Conservation (phyloP, 371 early-diverging fungal genomes). For the Mortierella sp. region DNA sequence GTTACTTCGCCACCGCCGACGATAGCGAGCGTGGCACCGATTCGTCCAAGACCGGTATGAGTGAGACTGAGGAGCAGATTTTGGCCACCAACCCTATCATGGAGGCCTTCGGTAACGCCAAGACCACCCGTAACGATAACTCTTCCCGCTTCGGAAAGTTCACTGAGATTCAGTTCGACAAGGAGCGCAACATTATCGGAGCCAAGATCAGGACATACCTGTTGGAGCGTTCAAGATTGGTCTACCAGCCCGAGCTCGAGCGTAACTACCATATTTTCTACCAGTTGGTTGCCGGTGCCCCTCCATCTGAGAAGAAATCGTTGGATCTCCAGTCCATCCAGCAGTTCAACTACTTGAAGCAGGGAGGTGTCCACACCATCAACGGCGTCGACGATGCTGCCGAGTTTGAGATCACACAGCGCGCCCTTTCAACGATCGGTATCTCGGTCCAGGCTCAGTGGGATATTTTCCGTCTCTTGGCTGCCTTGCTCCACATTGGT, state of each 20-base stretch:
- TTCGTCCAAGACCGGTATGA: slow-evolving; percentile 67
- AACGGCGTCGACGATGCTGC: slow-evolving; percentile 92
- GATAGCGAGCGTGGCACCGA: slow-evolving; percentile 68
- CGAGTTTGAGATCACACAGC: slow-evolving; percentile 91
- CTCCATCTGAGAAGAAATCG: slow-evolving; percentile 84
- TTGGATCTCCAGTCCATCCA: slow-evolving; percentile 82
- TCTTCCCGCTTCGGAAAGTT: slow-evolving; percentile 99
- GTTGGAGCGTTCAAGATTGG: slow-evolving; percentile 97
- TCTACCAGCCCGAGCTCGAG: slow-evolving; percentile 93
- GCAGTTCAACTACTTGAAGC: slow-evolving; percentile 90
- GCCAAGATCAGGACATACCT: slow-evolving; percentile 98
- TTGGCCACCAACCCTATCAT: slow-evolving; percentile 98
- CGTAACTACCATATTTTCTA: slow-evolving; percentile 99
- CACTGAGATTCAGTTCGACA: slow-evolving; percentile 93
- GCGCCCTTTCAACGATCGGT: slow-evolving; percentile 89
- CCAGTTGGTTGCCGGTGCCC: slow-evolving; percentile 92
- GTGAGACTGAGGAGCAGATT: slow-evolving; percentile 88
- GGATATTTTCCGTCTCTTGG: slow-evolving; percentile 91
- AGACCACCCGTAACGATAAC: slow-evolving; percentile 99
- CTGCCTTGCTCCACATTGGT: slow-evolving; percentile 94
- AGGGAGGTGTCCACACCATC: slow-evolving; percentile 87
- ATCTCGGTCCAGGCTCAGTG: slow-evolving; percentile 88
- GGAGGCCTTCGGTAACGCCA: slow-evolving; percentile 99
- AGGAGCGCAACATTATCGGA: slow-evolving; percentile 88
- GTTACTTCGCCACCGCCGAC: slow-evolving; percentile 96